phyloP scores from a whole-genome alignment of 805 yeast species.

The Zygosaccharomyces kombuchaensis region DNA sequence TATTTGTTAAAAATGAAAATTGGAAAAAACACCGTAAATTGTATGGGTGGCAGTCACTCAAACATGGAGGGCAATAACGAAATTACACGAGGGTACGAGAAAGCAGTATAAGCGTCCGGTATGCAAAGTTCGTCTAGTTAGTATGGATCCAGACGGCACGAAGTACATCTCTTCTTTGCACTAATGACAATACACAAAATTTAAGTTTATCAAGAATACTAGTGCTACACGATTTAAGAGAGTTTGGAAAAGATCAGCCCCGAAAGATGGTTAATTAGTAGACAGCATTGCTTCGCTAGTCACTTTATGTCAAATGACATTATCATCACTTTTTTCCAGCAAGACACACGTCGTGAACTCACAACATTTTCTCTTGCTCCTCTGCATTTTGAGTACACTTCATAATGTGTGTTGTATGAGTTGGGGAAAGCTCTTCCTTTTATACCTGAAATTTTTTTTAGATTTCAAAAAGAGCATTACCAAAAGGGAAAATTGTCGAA shows the following conservation, averaged over 20 bases:
- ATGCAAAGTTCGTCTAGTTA: too few relatives aligned
- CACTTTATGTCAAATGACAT: slow-evolving; percentile 35
- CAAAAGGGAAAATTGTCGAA: neutral
- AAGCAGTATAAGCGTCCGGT: too few relatives aligned
- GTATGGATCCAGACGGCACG: too few relatives aligned
- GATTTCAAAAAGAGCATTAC: neutral
- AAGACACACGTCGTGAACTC: slow-evolving; percentile 5
- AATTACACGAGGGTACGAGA: too few relatives aligned
- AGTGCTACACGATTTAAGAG: neutral
- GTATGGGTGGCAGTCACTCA: slow-evolving; percentile 3
- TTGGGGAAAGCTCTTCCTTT: neutral
- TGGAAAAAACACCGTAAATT: neutral
- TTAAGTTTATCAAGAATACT: neutral
- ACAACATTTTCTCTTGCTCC: slow-evolving; percentile 1
- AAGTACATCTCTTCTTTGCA: too few relatives aligned
- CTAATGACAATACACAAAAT: neutral
- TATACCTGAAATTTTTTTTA: neutral
- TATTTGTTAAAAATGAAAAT: neutral
- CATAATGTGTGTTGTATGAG: neutral
- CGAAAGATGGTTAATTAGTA: slow-evolving; percentile 40
- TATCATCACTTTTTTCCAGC: slow-evolving; percentile 33
- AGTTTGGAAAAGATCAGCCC: slow-evolving; percentile 31
- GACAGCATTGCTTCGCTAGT: slow-evolving; percentile 39
- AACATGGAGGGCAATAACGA: neutral
- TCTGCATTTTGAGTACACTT: neutral